A percentile compares a stretch with the other conserved stretches of the same genome.
Conservation (phyloP, 306 rosid genomes). For the Macrotyloma uniflorum region DNA sequence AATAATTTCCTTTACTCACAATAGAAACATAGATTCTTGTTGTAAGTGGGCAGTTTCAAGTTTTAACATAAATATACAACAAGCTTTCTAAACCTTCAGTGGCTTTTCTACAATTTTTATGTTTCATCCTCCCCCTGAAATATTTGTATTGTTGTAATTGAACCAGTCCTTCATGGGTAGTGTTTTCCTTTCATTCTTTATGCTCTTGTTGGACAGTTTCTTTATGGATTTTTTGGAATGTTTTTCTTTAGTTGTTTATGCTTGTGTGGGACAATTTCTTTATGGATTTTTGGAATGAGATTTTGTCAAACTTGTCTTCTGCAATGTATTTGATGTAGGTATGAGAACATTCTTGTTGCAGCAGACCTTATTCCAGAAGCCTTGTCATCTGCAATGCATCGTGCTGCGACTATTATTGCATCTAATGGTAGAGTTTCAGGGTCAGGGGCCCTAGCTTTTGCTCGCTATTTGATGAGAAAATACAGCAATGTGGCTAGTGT, state of each 20-base stretch:
- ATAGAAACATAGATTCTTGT: constrained; percentile 5
- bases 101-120: background rate
- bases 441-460: constrained; percentile 62
- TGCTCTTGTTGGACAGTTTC: constrained; percentile 22
- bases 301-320: constrained; percentile 8
- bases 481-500: constrained; percentile 67
- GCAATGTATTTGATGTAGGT: constrained; percentile 65
- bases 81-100: constrained; percentile 7
- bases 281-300: background rate
- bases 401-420: constrained; percentile 64
- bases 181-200: constrained; percentile 6
- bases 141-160: background rate
- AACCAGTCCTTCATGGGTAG: background rate
- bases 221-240: background rate
- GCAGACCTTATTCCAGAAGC: constrained; percentile 84
- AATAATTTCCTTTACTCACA: background rate
- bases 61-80: background rate
- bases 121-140: background rate
- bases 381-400: constrained; percentile 64
- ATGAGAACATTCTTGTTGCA: constrained; percentile 75
- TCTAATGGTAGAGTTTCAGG: constrained; percentile 81
- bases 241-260: background rate
- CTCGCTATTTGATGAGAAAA: constrained; percentile 71
- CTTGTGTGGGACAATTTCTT: background rate
- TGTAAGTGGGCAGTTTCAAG: background rate